Conservation (phyloP, 2,329 filamentous ascomycete species). For the Trichoderma aggressivum region DNA sequence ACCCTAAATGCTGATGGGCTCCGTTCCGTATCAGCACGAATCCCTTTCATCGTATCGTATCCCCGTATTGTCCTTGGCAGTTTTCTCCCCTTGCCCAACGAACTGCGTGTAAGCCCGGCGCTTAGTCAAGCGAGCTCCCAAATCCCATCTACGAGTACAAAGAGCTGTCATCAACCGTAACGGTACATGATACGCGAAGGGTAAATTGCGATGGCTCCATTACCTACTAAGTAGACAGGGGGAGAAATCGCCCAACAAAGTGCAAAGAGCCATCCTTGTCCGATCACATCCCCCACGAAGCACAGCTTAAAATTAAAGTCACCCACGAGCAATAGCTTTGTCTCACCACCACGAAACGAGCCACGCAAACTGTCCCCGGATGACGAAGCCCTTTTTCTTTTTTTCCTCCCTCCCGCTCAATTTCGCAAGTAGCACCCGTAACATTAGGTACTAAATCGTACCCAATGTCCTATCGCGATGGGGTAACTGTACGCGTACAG, state of each 20-base stretch:
- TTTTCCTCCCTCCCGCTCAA: background rate
- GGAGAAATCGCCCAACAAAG: background rate
- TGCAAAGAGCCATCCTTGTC: background rate
- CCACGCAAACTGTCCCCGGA: background rate
- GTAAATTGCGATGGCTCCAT: background rate
- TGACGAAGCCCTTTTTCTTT: background rate
- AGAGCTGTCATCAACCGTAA: background rate
- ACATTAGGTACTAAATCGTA: too few species aligned
- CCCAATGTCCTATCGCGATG: background rate
- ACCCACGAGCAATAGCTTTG: background rate
- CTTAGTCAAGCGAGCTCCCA: background rate
- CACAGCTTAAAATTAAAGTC: background rate
- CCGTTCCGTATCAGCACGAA: background rate
- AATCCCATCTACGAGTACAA: background rate
- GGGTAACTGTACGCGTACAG: background rate
- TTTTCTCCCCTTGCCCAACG: background rate
- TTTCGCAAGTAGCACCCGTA: background rate
- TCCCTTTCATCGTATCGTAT: background rate
- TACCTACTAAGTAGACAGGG: too few species aligned
- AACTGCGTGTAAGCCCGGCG: background rate
- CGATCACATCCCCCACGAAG: background rate
- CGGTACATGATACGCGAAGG: background rate
- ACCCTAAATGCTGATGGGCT: conserved; percentile 5
- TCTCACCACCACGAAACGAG: conserved; percentile 11
- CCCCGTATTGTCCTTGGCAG: background rate